Percentiles rank a stretch among this genome's conserved stretches.
These are phyloP conservation scores for Cladosporium sp. DNA, from an alignment of 2,329 filamentous ascomycete genomes.

Conservation along the genomic window DNA sequence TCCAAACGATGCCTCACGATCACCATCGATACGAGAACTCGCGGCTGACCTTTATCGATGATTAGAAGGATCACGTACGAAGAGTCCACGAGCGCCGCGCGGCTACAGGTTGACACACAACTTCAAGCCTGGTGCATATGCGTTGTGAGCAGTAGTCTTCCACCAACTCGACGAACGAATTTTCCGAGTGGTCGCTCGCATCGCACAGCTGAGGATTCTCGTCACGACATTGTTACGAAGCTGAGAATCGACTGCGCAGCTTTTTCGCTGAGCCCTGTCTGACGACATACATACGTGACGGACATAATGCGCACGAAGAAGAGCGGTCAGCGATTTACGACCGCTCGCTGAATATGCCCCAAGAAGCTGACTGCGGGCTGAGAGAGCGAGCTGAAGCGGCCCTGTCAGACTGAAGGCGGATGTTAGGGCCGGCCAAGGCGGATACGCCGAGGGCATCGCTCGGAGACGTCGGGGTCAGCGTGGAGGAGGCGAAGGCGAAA, in stretches of 20 bases:
- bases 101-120: conserved; percentile 17
- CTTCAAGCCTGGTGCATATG: not conserved
- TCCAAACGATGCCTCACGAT: not conserved
- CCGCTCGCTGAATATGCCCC: conserved; percentile 12
- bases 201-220: not conserved
- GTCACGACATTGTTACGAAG: not conserved
- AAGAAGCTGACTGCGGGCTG: not conserved
- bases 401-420: conserved; percentile 16
- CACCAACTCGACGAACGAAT: not conserved
- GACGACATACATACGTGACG: conserved; percentile 8
- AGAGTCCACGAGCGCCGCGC: conserved; percentile 28
- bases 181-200: not conserved
- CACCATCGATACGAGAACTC: not conserved
- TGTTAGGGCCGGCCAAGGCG: conserved; percentile 8
- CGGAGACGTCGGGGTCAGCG: not conserved
- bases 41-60: conserved; percentile 18
- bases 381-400: conserved; percentile 10
- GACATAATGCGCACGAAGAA: conserved; percentile 5
- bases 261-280: conserved; percentile 3
- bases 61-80: conserved; percentile 31
- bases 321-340: conserved; percentile 8
- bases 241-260: not conserved
- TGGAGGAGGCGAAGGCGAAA: not conserved
- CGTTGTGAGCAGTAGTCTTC: not conserved
- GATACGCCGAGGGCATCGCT: not conserved